Evolutionary conservation across 495 filamentous ascomycete species (phyloP), one percentile per base, ranked within the genome.

Genomic region (Acidomyces sp.): DNA sequence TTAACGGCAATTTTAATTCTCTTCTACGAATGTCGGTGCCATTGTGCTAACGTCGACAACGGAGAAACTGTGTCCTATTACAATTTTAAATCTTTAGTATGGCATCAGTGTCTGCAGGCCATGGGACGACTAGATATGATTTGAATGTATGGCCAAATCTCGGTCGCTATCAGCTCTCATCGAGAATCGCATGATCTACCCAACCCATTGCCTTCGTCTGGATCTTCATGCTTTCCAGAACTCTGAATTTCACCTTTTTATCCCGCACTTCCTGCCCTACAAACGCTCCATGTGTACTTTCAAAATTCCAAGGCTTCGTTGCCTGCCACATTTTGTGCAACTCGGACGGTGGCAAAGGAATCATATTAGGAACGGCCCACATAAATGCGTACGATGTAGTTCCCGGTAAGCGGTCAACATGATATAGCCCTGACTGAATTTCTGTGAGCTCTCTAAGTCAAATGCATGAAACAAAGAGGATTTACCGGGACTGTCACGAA

Each of bases 301-400:
- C 61, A 48, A 82, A 85, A 0, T 77, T 61, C 43, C 74, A 70
- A 9, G 62, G 57, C 56, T 64, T 69, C 13, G 80, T 45, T 0
- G 61, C 60, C 33, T 61, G 54, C 69, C 69, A 74, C 18, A 74
- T 71, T 32, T 53, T 45, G 28, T 63, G 46, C 27, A 81, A 65
- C 52, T 70, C 68, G 13, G 60, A 50, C 3, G 75, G 67, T n/a
- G 64, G 49, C 3, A 86, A 67, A 0, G 82, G 82, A 15, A 86
- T 84, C 71, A 79, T 76, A 55, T 88, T 86, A 3, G 82, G 82
- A 51, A 79, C 78, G 15, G 73, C 78, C 75, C 77, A 86, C 75
- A 81, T 77, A 59, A 88, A 86, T 3, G 72, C 55, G 56, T 71
- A 88, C 27, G 65, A 71, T 6, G 69, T 76, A 40, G 75, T 71